Evolutionary conservation across 441 rosid species (phyloP).

Genomic region (Pelargonium fulgidum): DNA sequence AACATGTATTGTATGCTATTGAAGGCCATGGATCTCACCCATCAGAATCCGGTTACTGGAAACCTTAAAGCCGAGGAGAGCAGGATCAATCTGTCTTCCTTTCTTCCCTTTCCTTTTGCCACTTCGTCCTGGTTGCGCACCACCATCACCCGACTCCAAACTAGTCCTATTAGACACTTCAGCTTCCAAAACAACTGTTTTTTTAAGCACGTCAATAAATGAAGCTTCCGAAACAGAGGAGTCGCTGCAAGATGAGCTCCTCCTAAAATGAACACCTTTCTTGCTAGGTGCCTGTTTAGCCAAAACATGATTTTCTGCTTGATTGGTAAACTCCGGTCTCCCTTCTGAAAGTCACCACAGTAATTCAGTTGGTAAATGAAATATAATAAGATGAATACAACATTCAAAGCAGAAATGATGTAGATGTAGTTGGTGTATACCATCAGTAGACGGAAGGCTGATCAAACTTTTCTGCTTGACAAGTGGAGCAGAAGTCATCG

Average conservation of each 20-base stretch:
- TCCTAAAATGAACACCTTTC: conserved; percentile 31
- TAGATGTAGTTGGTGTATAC: conserved; percentile 18
- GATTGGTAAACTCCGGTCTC: conserved; percentile 14
- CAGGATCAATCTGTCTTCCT: conserved; percentile 77
- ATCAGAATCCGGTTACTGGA: conserved; percentile 75
- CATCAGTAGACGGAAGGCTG: conserved; percentile 22
- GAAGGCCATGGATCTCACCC: conserved; percentile 75
- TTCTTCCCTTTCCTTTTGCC: conserved; percentile 82
- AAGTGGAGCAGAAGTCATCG: conserved; percentile 20
- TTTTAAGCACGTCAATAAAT: conserved; percentile 48
- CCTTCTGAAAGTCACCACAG: conserved; percentile 19
- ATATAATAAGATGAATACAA: background rate
- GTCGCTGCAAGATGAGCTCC: conserved; percentile 37
- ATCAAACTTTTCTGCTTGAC: conserved; percentile 26
- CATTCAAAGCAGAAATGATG: background rate
- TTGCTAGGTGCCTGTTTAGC: conserved; percentile 23
- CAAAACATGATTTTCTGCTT: conserved; percentile 11
- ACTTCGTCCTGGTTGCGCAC: conserved; percentile 32
- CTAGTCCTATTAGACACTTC: conserved; percentile 17
- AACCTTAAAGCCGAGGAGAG: conserved; percentile 80
- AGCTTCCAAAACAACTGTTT: conserved; percentile 25
- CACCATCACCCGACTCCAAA: conserved; percentile 32
- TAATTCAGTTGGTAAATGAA: background rate
- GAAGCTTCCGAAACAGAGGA: conserved; percentile 41
- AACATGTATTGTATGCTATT: conserved; percentile 35